These are phyloP conservation scores for Malus hybrid DNA, from an alignment of 331 rosid genomes.

Conservation along the genomic window DNA sequence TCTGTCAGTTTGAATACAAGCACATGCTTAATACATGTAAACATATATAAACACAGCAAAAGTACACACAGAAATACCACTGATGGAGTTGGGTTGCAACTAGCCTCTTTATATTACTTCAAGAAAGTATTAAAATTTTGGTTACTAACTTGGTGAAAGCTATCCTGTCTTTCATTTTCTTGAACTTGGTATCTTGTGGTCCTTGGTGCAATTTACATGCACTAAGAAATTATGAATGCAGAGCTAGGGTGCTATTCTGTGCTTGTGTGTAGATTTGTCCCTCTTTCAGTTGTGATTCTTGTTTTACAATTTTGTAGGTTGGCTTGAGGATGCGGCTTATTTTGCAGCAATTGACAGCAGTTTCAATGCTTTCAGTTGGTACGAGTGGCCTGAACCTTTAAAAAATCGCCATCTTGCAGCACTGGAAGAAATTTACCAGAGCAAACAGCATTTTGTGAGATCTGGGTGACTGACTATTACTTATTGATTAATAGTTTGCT, in stretches of 20 bases:
- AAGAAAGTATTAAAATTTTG: background rate
- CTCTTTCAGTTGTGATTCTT: constrained; percentile 16
- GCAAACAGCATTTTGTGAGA: constrained; percentile 77
- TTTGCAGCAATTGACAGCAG: constrained; percentile 90
- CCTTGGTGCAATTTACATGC: background rate
- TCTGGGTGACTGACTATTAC: constrained; percentile 21
- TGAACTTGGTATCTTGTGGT: background rate
- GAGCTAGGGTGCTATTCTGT: background rate
- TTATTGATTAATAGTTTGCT: constrained; percentile 12
- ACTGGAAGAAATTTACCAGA: constrained; percentile 62
- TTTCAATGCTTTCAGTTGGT: constrained; percentile 68
- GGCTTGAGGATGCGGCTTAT: constrained; percentile 98
- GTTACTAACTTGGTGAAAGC: background rate
- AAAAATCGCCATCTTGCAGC: constrained; percentile 86
- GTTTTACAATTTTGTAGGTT: constrained; percentile 49
- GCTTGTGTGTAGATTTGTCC: constrained; percentile 2
- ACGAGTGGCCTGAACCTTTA: constrained; percentile 88
- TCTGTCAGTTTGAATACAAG: background rate
- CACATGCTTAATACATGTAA: background rate
- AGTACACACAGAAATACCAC: background rate
- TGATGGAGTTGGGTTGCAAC: background rate
- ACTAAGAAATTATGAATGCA: background rate
- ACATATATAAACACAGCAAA: background rate
- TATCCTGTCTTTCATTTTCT: background rate
- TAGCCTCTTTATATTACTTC: background rate